These are phyloP conservation scores for Przewalskia tangutica DNA, from an alignment of 257 asterid species.

Conservation along the genomic window DNA sequence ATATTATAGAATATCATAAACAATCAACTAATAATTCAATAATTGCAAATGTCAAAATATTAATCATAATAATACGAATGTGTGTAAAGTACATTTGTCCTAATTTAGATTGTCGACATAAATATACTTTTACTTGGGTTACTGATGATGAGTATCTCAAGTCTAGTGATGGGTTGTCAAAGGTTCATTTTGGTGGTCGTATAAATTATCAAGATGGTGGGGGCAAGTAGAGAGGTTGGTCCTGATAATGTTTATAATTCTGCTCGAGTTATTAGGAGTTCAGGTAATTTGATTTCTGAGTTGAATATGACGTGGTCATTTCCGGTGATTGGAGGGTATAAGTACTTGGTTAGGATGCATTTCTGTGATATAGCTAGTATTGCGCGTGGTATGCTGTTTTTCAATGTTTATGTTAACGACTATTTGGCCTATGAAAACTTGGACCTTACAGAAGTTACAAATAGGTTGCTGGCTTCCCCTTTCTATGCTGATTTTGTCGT, in stretches of 20 bases:
- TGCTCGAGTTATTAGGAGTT: slow-evolving; percentile 65
- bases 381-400: slow-evolving; percentile 46
- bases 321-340: slow-evolving; percentile 47
- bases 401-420: slow-evolving; percentile 73
- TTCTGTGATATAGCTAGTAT: slow-evolving; percentile 83
- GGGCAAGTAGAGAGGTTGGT: slow-evolving; percentile 82
- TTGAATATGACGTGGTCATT: slow-evolving; percentile 61
- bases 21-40: no score
- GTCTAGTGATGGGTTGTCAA: slow-evolving; percentile 23
- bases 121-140: no score
- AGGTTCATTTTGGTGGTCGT: slow-evolving; percentile 48
- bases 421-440: slow-evolving; percentile 63
- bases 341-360: slow-evolving; percentile 70
- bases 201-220: slow-evolving; percentile 63
- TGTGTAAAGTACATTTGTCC: no score
- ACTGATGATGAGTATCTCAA: slow-evolving; percentile 48
- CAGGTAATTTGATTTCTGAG: slow-evolving; percentile 24
- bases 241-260: slow-evolving; percentile 84
- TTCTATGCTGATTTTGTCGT: slow-evolving; percentile 82
- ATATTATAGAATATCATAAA: no score
- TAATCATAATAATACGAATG: no score
- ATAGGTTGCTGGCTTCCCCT: slow-evolving; percentile 62
- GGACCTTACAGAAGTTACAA: slow-evolving; percentile 49
- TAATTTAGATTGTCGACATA: no score
- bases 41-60: no score